These are phyloP conservation scores for Tillandsia fasciculata DNA, from an alignment of 176 grass and related monocot genomes.

Conservation along the genomic window DNA sequence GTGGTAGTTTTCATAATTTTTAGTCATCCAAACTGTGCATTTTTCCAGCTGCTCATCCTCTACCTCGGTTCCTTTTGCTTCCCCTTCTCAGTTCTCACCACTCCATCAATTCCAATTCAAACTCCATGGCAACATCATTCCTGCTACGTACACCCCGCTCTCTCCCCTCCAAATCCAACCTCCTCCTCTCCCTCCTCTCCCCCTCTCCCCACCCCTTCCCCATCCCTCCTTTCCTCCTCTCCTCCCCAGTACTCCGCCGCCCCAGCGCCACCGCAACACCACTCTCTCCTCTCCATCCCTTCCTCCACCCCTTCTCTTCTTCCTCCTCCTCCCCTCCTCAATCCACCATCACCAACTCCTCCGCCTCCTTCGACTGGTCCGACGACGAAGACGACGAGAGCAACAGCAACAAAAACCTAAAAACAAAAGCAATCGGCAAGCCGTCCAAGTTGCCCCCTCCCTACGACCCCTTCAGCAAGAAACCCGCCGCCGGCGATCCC, in stretches of 20 bases:
- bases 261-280: neutral
- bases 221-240: neutral
- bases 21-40: no score
- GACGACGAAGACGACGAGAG: conserved; percentile 36
- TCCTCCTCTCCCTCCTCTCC: neutral
- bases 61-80: no score
- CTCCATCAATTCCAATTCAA: neutral
- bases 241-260: neutral
- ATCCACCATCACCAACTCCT: conserved; percentile 49
- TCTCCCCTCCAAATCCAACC: neutral
- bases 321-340: conserved; percentile 4
- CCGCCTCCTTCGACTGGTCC: conserved; percentile 74
- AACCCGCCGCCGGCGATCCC: conserved; percentile 27
- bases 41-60: no score
- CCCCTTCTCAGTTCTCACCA: no score
- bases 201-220: neutral
- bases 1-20: no score
- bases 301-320: conserved; percentile 2
- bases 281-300: conserved; percentile 13
- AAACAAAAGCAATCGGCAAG: neutral
- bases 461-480: conserved; percentile 78
- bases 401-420: neutral
- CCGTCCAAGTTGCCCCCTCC: conserved; percentile 41
- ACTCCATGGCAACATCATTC: neutral
- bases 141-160: neutral